A percentile compares a stretch with the other conserved stretches of the same genome.
phyloP scores from a whole-genome alignment of 1,139 yeast genomes.

The Saccharomyces hybrid region DNA sequence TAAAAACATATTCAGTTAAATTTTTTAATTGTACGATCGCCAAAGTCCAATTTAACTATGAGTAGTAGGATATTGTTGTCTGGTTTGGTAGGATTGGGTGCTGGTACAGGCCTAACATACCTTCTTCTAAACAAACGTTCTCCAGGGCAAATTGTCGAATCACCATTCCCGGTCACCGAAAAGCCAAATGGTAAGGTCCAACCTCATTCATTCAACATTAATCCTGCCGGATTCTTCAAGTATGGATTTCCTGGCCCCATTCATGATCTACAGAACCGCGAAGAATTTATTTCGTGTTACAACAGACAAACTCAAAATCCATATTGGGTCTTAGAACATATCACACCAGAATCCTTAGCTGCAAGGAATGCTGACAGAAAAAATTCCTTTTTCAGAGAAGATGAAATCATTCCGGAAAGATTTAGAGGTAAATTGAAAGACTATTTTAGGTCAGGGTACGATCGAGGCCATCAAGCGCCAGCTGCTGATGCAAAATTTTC shows the following conservation, averaged over 20 bases:
- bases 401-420: conserved; percentile 67
- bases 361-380: conserved; percentile 56
- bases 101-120: conserved; percentile 14
- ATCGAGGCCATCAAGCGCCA: conserved; percentile 95
- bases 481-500: conserved; percentile 93
- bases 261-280: conserved; percentile 67
- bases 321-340: conserved; percentile 86
- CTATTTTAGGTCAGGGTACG: conserved; percentile 91
- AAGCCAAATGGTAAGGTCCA: not conserved
- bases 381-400: conserved; percentile 78
- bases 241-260: conserved; percentile 95
- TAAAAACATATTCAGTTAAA: not conserved
- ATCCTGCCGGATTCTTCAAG: conserved; percentile 71
- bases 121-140: not conserved
- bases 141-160: not conserved
- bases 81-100: conserved; percentile 10
- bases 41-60: conserved; percentile 1
- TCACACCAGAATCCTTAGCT: conserved; percentile 67
- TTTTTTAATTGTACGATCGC: not conserved
- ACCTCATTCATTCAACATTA: conserved; percentile 33
- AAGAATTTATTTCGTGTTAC: conserved; percentile 77
- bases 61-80: conserved; percentile 6
- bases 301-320: conserved; percentile 84
- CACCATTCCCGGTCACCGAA: not conserved
- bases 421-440: conserved; percentile 74